phyloP scores from a whole-genome alignment of 805 yeast species.

The Saccharomyces eubayanus region DNA sequence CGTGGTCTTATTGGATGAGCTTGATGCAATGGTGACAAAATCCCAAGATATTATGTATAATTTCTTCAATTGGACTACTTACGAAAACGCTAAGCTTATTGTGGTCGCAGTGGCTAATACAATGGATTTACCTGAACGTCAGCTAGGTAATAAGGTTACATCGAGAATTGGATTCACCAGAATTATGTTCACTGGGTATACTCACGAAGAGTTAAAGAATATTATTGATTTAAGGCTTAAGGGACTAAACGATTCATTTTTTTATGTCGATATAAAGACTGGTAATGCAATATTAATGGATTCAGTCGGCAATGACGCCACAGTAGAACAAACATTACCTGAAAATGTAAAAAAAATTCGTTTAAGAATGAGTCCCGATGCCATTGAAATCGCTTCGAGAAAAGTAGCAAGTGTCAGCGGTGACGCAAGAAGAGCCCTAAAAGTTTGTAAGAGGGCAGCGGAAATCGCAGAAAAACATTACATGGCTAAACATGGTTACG shows the following conservation, averaged over 20 bases:
- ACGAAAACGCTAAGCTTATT: conserved; percentile 65
- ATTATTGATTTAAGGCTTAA: conserved; percentile 70
- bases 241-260: conserved; percentile 33
- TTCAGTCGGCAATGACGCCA: conserved; percentile 10
- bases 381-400: conserved; percentile 85
- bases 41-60: conserved; percentile 86
- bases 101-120: conserved; percentile 94
- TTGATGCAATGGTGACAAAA: conserved; percentile 78
- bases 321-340: conserved; percentile 5
- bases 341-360: conserved; percentile 25
- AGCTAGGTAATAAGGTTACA: conserved; percentile 78
- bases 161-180: conserved; percentile 85
- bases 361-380: conserved; percentile 48
- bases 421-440: conserved; percentile 89
- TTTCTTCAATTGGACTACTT: conserved; percentile 95
- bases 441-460: conserved; percentile 80
- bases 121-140: conserved; percentile 91
- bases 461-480: conserved; percentile 72
- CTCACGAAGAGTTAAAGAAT: conserved; percentile 62
- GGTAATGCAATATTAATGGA: conserved; percentile 31
- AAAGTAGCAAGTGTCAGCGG: conserved; percentile 96
- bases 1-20: conserved; percentile 77
- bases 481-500: conserved; percentile 31
- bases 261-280: conserved; percentile 31
- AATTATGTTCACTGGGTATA: conserved; percentile 82